Conservation (phyloP, 2,329 filamentous ascomycete species). For the Ophiocordyceps camponoti-saundersi region DNA sequence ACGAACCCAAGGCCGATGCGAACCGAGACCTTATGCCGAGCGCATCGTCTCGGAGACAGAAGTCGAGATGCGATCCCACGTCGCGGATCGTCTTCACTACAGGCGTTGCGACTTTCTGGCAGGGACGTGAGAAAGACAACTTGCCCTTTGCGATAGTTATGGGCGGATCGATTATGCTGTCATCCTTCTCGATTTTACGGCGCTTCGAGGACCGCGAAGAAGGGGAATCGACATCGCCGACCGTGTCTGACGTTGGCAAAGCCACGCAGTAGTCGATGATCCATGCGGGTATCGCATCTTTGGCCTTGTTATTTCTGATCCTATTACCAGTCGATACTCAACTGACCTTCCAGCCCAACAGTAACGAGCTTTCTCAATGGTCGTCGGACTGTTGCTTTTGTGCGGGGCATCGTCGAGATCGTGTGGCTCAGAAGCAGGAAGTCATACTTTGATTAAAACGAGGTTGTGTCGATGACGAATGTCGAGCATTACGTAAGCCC, state of each 20-base stretch:
- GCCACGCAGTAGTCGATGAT: conserved; percentile 8
- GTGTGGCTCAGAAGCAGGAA: neutral
- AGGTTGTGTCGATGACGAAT: neutral
- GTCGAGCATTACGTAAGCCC: no score
- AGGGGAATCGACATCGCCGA: conserved; percentile 1
- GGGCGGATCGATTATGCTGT: conserved; percentile 1
- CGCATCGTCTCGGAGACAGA: conserved; percentile 4
- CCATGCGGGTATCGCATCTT: conserved; percentile 10
- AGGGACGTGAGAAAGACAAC: conserved; percentile 11
- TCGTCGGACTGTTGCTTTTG: neutral
- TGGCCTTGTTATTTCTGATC: no score
- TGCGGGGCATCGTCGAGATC: neutral
- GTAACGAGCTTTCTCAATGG: neutral
- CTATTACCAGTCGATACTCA: no score
- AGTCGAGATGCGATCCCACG: conserved; percentile 7
- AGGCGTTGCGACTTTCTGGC: conserved; percentile 3
- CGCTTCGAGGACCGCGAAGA: conserved; percentile 13
- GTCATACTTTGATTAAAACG: neutral
- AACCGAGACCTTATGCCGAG: conserved; percentile 7
- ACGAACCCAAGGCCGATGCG: conserved; percentile 1
- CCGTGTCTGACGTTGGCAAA: conserved; percentile 6
- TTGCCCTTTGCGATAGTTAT: conserved; percentile 11
- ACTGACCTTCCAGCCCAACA: conserved; percentile 1
- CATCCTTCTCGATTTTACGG: conserved; percentile 9
- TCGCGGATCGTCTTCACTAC: conserved; percentile 4